phyloP scores from a whole-genome alignment of 768 basidiomycete species.

The Clitopilus hobsonii region DNA sequence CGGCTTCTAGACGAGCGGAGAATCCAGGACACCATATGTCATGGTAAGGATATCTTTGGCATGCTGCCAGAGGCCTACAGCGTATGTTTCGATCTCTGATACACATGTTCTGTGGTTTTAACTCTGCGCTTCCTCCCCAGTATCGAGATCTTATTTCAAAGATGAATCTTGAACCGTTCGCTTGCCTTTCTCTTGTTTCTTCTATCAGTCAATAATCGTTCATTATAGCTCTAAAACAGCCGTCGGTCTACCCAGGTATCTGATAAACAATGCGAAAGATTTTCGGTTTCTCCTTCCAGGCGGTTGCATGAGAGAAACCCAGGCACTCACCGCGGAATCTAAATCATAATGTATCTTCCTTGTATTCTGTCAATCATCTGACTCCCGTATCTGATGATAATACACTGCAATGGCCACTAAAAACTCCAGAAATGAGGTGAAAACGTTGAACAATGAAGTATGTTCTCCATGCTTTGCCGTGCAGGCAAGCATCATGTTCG shows the following conservation, averaged over 20 bases:
- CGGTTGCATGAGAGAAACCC: constrained; percentile 37
- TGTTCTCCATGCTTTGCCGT: not conserved
- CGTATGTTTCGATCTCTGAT: constrained; percentile 25
- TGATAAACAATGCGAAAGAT: constrained; percentile 44
- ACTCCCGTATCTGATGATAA: not conserved
- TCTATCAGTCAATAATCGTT: not conserved
- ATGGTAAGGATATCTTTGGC: constrained; percentile 57
- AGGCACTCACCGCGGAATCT: not conserved
- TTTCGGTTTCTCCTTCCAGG: constrained; percentile 54
- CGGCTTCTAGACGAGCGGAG: constrained; percentile 42
- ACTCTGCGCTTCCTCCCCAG: constrained; percentile 19
- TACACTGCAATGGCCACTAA: not conserved
- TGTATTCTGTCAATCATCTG: not conserved
- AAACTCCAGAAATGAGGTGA: not conserved
- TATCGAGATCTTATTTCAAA: constrained; percentile 49
- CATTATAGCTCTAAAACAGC: constrained; percentile 34
- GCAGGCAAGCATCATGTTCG: constrained; percentile 19
- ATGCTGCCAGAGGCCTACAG: constrained; percentile 63
- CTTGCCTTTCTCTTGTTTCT: not conserved
- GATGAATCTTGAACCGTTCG: constrained; percentile 50
- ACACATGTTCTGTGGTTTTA: not conserved
- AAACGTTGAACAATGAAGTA: not conserved
- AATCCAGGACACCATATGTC: constrained; percentile 56
- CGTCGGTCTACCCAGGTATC: constrained; percentile 46
- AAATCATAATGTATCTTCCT: constrained; percentile 1